Base-by-base conservation (phyloP, 352 stramenopile species). In the Pythium insidiosum region DNA sequence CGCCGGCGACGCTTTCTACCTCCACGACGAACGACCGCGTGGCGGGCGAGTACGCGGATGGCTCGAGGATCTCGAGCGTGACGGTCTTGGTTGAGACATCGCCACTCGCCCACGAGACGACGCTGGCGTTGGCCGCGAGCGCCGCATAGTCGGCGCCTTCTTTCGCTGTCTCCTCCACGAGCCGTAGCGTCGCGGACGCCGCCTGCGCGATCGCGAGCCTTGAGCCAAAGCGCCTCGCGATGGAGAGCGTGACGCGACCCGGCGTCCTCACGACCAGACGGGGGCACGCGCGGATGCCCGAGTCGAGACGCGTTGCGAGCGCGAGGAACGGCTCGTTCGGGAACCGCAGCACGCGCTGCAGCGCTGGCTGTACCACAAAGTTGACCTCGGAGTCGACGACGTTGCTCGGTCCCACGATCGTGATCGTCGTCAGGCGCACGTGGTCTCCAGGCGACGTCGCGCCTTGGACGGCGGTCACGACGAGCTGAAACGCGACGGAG, bases 221-320 rank as follows among this genome's bases (percentile, higher is more conserved):
- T 4, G 47, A 63, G 7, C 47, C 66, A 43, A 76, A 84, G 35
- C 69, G 66, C 7, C 75, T 70, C 11, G 76, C 69, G 23, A 91
- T 46, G 13, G 57, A 48, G 4, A 91, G 30, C 5, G 55, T 61
- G 5, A 87, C 5, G 2, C 51, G 29, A 12, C 73, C 73, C 9
- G 71, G 44, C 1, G 55, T 44, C 1, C 40, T 56, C 6, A 68
- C 40, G 13, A 73, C 39, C 6, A 86, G 5, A 11, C 61, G 65
- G 4, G 73, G 68, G 49, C 75, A 85, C 18, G 66, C 46, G n/a
- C 65, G 51, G 0, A 85, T 51, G 0, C 60, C 36, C 13, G 75
- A 91, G 33, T 78, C 77, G 20, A 60, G 66, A 3, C 61, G 61
- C 18, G 68, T 73, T 12, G 68, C 65, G 23, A 88, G 42, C 2